Conservation (phyloP, 169 alveolate genomes). For the Plasmodium berghei region DNA sequence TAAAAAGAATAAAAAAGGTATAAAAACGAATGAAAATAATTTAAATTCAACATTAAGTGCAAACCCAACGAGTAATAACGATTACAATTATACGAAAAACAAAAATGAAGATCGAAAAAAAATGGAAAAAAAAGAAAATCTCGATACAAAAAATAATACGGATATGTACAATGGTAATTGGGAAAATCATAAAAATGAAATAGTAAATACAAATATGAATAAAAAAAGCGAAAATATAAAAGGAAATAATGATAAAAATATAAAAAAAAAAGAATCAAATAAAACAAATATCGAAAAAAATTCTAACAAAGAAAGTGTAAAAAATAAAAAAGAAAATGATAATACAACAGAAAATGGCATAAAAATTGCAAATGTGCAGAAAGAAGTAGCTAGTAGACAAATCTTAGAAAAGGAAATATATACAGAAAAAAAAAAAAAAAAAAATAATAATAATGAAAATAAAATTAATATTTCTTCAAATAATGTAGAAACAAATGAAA, state of each 20-base stretch:
- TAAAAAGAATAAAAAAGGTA: not conserved
- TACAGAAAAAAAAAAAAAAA: not conserved
- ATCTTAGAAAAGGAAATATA: not conserved
- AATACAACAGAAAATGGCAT: not conserved
- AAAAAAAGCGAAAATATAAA: too few species aligned
- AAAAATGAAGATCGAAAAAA: slow-evolving; percentile 1
- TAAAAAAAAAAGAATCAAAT: too few species aligned
- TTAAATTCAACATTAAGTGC: not conserved
- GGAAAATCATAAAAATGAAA: slow-evolving; percentile 3
- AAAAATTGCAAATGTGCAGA: not conserved
- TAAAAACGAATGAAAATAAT: not conserved
- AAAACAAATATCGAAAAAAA: too few species aligned
- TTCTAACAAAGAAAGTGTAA: too few species aligned
- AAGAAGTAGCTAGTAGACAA: not conserved
- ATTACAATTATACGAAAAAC: not conserved
- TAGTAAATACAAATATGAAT: not conserved
- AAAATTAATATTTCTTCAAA: not conserved
- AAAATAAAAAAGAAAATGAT: not conserved
- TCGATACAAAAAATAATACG: too few species aligned
- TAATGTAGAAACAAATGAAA: not conserved
- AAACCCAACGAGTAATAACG: not conserved
- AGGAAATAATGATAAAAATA: too few species aligned
- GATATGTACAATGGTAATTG: not conserved
- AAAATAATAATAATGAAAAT: slow-evolving; percentile 3
- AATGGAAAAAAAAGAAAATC: not conserved